Evolutionary conservation across 441 rosid genomes (phyloP), one percentile per base, ranked within the genome.

Genomic region (Aquilaria agallochum): DNA sequence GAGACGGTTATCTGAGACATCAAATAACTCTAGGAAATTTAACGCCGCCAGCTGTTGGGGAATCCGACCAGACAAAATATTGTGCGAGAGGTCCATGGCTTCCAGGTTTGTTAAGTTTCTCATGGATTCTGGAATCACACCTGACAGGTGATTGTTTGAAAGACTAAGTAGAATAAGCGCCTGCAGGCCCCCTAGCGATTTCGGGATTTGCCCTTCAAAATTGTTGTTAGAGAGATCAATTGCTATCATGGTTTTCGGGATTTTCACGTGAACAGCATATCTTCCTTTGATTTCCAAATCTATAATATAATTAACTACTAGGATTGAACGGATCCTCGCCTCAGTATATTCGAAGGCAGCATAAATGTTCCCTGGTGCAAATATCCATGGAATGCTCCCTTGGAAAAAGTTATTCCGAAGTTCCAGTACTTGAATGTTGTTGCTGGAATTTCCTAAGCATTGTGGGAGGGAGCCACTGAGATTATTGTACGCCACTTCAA

Each of bases 41-140:
- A 79, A 68, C 4, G 61, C 64, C 0, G 58, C 44, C 2, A 84
- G 59, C 6, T 81, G 55, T 47, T 13, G 33, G 20, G 83, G 78
- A 27, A 84, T 79, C 63, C 64, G 1, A 1, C 78, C 74, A 0
- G 53, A 66, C 40, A 79, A 62, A 40, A 13, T 31, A 62, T 81
- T 81, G 1, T 0, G 11, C 1, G 82, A 85, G 14, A 83, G 69
- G 55, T 81, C 83, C 31, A 81, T 2, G 2, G 73, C 34, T 55
- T 80, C 78, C 3, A 77, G 57, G 0, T 53, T 34, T 0, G 57
- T 56, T 3, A 77, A 13, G 30, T 66, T 69, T 1, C 27, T 67
- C 7, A 81, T 46, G 31, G 66, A 65, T 4, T 55, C 2, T 0
- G 84, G 76, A 3, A 84, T 67, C 2, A 6, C 55, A 11, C 79